These are phyloP conservation scores for Cyclotella atomus DNA, from an alignment of 108 stramenopile genomes.

Conservation along the genomic window DNA sequence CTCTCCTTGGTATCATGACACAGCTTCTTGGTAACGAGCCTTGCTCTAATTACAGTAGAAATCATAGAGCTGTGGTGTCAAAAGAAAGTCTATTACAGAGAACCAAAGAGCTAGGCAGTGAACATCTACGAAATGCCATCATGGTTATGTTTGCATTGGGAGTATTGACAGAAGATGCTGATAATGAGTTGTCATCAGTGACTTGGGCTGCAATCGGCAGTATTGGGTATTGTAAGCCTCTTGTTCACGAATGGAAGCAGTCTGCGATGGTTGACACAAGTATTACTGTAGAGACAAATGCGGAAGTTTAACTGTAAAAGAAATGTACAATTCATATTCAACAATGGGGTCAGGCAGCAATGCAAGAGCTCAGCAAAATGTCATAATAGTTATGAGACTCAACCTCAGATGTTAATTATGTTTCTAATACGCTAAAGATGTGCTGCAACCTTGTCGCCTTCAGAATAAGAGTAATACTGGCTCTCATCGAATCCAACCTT, in stretches of 20 bases:
- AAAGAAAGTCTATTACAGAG: conserved; percentile 39
- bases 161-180: not conserved
- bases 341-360: too few species aligned
- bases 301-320: conserved; percentile 1
- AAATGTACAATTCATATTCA: too few species aligned
- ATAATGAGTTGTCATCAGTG: conserved; percentile 49
- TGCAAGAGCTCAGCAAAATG: too few species aligned
- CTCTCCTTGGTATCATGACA: conserved; percentile 65
- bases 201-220: conserved; percentile 72
- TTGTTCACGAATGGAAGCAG: conserved; percentile 70
- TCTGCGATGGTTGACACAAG: conserved; percentile 28
- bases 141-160: conserved; percentile 53
- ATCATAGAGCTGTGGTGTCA: conserved; percentile 11
- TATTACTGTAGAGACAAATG: not conserved
- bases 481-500: conserved; percentile 32
- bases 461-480: conserved; percentile 46
- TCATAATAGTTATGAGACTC: too few species aligned
- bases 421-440: too few species aligned
- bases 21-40: conserved; percentile 58
- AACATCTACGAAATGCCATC: conserved; percentile 84
- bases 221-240: conserved; percentile 58
- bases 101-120: conserved; percentile 67
- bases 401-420: too few species aligned
- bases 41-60: conserved; percentile 8
- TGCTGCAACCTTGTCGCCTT: conserved; percentile 33